Base-by-base conservation (phyloP, 2,329 filamentous ascomycete species). In the Mycocentrospora acerina region DNA sequence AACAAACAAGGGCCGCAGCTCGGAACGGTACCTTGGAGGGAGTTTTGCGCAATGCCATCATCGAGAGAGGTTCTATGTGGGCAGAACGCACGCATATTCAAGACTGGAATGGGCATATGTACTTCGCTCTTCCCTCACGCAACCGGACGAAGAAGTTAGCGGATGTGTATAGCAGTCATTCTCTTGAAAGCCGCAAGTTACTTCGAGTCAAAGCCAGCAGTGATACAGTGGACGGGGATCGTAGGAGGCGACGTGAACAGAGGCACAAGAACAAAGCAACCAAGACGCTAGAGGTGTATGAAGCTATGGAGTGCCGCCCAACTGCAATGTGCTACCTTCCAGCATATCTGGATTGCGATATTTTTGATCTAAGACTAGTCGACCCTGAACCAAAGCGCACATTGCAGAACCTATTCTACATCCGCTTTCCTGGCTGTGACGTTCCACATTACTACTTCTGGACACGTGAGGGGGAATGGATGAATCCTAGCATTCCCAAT, bases 391-490 rank as follows among this genome's bases (percentile, higher is more conserved):
- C 13, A 2, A 4, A 37, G 12, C 33, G 29, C 7, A 29, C 29
- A 4, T 26, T 62, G 1, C 46, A 53, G 1, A 58, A 52, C 10
- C 26, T 66, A 12, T 62, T 51, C 31, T 67, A 49, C 25, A 44
- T 66, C 2, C 50, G 58, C 9, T 62, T 64, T 24, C 40, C 29
- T 2, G 51, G 51, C 2, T 58, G 54, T 26, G 51, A 59, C 30
- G 35, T 66, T 1, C 64, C 64, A 14, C 59, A 61, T 31, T 67
- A 62, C 39, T 62, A 55, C 24, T 67, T 65, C 36, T 65, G 60
- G 61, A 40, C 45, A 0, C 28, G 31, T 0, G n/a, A 35, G 4
- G 46, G 44, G 4, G 55, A 51, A 13, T 59, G 57, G 58, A 29
- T 17, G 8, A 47, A 62, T 41, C 56, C 60, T 6, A 55, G 43